These are phyloP conservation scores for Phytophthora megakarya DNA, from an alignment of 352 stramenopile species.

Conservation along the genomic window DNA sequence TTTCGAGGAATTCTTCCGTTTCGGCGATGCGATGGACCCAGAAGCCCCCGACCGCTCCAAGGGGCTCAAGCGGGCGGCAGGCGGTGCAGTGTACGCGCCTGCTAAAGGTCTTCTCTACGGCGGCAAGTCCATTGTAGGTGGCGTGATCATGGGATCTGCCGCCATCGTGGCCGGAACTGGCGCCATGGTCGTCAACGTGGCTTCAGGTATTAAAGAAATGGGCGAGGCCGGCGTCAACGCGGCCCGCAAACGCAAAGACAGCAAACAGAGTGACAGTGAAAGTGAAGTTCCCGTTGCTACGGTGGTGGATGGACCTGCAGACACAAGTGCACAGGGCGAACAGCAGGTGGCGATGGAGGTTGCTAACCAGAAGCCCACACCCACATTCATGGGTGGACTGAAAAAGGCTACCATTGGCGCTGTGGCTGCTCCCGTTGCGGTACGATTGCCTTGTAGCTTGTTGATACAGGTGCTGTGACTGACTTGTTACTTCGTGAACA, in stretches of 20 bases:
- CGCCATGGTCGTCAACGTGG: constrained; percentile 84
- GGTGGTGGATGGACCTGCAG: constrained; percentile 14
- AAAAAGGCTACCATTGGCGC: constrained; percentile 88
- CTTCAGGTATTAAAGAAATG: constrained; percentile 88
- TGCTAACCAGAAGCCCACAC: constrained; percentile 69
- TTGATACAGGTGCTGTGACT: not conserved
- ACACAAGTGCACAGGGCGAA: constrained; percentile 25
- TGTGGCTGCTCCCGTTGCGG: constrained; percentile 78
- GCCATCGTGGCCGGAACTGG: constrained; percentile 75
- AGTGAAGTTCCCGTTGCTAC: constrained; percentile 32
- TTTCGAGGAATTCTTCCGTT: constrained; percentile 89
- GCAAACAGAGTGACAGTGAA: constrained; percentile 54
- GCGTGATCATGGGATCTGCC: constrained; percentile 85
- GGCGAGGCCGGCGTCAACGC: constrained; percentile 82
- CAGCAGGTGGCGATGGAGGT: constrained; percentile 34
- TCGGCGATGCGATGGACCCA: constrained; percentile 83
- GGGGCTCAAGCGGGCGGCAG: constrained; percentile 75
- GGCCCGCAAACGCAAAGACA: constrained; percentile 62
- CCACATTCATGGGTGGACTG: constrained; percentile 83
- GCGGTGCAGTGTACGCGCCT: constrained; percentile 81
- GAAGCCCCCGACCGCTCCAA: constrained; percentile 80
- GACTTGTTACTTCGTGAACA: not conserved
- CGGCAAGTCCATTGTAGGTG: constrained; percentile 80
- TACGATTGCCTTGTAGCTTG: constrained; percentile 33
- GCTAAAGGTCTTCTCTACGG: constrained; percentile 84